Evolutionary conservation across 352 stramenopile species (phyloP).

Genomic region (Pythium volutum): DNA sequence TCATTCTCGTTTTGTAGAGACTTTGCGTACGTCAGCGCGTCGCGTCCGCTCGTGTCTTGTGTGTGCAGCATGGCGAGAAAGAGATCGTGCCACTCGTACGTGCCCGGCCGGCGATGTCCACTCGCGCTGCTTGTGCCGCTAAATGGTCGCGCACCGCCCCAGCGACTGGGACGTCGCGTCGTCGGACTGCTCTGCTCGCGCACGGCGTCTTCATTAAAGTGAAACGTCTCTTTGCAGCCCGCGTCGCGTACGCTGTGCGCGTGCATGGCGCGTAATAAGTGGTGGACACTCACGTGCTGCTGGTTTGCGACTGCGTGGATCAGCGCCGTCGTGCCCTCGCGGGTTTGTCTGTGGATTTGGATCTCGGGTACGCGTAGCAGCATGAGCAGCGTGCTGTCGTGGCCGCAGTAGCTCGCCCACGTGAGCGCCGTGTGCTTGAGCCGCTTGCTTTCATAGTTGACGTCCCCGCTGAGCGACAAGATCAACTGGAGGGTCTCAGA

Average conservation of each 20-base stretch:
- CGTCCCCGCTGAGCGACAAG: constrained; percentile 37
- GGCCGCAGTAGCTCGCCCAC: constrained; percentile 72
- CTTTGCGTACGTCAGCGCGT: constrained; percentile 33
- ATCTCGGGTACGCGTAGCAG: constrained; percentile 40
- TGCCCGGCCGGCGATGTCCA: constrained; percentile 6
- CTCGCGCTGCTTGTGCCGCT: background rate
- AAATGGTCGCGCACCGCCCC: constrained; percentile 12
- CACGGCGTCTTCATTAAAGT: constrained; percentile 27
- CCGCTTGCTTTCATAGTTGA: constrained; percentile 45
- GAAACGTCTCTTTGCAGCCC: constrained; percentile 24
- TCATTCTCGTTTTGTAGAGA: background rate
- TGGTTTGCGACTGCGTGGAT: constrained; percentile 64
- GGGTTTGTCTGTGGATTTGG: constrained; percentile 36
- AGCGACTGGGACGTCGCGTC: constrained; percentile 10
- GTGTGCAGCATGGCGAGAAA: constrained; percentile 43
- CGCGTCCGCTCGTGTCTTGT: constrained; percentile 32
- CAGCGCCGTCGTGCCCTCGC: constrained; percentile 62
- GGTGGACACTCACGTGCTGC: constrained; percentile 47
- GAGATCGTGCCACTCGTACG: constrained; percentile 51
- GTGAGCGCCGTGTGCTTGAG: constrained; percentile 69
- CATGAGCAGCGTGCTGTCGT: constrained; percentile 53
- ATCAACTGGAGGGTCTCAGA: constrained; percentile 35
- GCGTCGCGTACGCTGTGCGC: constrained; percentile 17
- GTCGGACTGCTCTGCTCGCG: background rate
- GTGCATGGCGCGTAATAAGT: constrained; percentile 47